Evolutionary conservation across 805 yeast species (phyloP).

Genomic region (Zygosaccharomyces kombuchaensis): DNA sequence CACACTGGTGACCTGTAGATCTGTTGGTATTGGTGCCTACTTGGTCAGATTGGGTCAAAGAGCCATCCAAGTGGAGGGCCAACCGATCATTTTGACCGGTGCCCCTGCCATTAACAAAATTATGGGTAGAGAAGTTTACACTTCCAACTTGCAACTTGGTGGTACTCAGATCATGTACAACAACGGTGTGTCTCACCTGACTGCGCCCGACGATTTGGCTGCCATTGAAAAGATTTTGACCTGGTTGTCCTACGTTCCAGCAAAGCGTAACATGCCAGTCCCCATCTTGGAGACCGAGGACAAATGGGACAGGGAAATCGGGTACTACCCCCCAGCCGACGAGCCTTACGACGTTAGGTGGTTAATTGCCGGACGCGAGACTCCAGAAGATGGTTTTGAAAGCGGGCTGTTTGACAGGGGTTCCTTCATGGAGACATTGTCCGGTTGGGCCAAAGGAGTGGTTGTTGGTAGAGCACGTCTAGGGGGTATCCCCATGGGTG

Average conservation of each 20-base stretch:
- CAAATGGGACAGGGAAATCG: constrained; percentile 91
- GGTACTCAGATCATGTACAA: constrained; percentile 99
- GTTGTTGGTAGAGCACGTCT: constrained; percentile 98
- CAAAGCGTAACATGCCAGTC: constrained; percentile 81
- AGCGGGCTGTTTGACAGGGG: constrained; percentile 86
- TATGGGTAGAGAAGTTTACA: constrained; percentile 93
- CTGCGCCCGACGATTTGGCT: constrained; percentile 94
- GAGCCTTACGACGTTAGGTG: constrained; percentile 89
- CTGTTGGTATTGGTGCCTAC: constrained; percentile 99
- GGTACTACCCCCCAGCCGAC: constrained; percentile 64
- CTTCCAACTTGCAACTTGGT: constrained; percentile 95
- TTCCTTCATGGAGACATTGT: constrained; percentile 92
- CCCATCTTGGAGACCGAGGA: constrained; percentile 83
- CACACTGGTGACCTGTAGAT: constrained; percentile 98
- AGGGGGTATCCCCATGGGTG: constrained; percentile 99
- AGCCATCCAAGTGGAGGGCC: constrained; percentile 98
- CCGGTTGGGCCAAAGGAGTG: constrained; percentile 99
- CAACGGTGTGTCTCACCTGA: constrained; percentile 96
- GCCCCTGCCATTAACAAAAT: constrained; percentile 98
- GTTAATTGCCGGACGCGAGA: constrained; percentile 81
- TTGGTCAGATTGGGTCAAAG: constrained; percentile 97
- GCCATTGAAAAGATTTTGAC: constrained; percentile 93
- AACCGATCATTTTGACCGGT: constrained; percentile 97
- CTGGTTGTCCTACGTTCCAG: constrained; percentile 95
- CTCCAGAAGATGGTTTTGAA: constrained; percentile 62